Base-by-base conservation (phyloP, 257 asterid species). In the Misopates orontium region DNA sequence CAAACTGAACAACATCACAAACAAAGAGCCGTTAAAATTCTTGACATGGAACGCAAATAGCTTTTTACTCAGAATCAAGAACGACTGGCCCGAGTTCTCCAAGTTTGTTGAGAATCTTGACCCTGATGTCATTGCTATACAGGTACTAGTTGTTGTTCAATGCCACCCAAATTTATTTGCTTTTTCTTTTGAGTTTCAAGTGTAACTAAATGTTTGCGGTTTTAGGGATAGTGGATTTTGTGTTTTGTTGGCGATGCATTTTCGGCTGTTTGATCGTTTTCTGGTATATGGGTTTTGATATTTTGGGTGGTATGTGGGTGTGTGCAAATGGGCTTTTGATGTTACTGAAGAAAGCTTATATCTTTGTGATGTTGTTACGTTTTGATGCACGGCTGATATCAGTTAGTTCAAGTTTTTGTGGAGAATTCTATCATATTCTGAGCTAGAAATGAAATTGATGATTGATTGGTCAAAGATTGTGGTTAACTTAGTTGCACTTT, bases 31-130 rank as follows among this genome's bases (percentile, higher is more conserved):
- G 24, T 69, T 60, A 31, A 89, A 84, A 81, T 84, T 92, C 82
- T 62, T 92, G 83, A 85, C 98, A 18, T 92, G 97, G 98, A 92
- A 92, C 53, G 98, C 98, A 5, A 89, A 92, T 60, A 87, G 98
- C 62, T 73, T 92, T 71, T 89, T 92, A 57, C 82, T 89, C 1
- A 75, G 97, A 61, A 75, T 89, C 50, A 92, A 92, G 79, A 87
- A 89, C 78, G 67, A 87, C 59, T 87, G 90, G 93, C 21, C 83
- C 8, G 98, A 92, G 69, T 77, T 92, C 75, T 79, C 83, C 42
- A 80, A 83, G 67, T 89, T 92, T 41, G 73, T 92, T 1, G 80
- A 85, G 74, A 80, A 49, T 70, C 65, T 87, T 60, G 95, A 89
- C 77, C 96, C 98, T 50, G 97, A 92, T 70, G 95, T 89, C 72